Evolutionary conservation across 306 rosid species (phyloP).

Genomic region (Echinosophora koreensis): DNA sequence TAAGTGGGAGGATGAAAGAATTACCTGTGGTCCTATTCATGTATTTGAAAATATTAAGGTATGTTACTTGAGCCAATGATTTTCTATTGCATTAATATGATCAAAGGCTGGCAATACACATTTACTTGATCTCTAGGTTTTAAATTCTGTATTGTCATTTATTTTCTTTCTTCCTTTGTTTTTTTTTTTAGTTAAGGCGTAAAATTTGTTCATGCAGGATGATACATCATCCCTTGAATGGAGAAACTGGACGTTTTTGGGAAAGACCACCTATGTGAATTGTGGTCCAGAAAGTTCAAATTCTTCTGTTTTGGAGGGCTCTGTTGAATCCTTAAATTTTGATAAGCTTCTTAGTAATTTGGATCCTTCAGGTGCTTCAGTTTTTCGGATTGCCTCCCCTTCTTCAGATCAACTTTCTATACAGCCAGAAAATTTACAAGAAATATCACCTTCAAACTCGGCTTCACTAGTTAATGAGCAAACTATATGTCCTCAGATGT

Average conservation of each 20-base stretch:
- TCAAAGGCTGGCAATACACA: neutral
- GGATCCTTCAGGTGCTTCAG: conserved; percentile 42
- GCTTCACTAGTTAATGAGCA: conserved; percentile 41
- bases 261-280: conserved; percentile 37
- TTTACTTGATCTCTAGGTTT: conserved; percentile 15
- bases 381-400: conserved; percentile 44
- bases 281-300: conserved; percentile 45
- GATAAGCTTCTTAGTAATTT: conserved; percentile 54
- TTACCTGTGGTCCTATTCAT: conserved; percentile 69
- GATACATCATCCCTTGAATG: conserved; percentile 60
- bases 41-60: conserved; percentile 77
- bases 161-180: conserved; percentile 21
- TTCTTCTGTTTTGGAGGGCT: conserved; percentile 60
- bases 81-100: conserved; percentile 28
- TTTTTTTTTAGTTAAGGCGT: conserved; percentile 31
- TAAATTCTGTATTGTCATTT: conserved; percentile 34
- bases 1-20: conserved; percentile 46
- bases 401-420: conserved; percentile 48
- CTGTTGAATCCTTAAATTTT: conserved; percentile 67
- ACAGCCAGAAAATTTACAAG: conserved; percentile 51
- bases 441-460: conserved; percentile 41
- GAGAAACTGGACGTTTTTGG: conserved; percentile 73
- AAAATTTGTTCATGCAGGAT: conserved; percentile 63
- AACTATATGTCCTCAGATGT: conserved; percentile 33
- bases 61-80: conserved; percentile 29